A percentile compares a stretch with the other conserved stretches of the same genome.
Conservation (phyloP, 2,329 filamentous ascomycete genomes). For the Cladosporium sp. region DNA sequence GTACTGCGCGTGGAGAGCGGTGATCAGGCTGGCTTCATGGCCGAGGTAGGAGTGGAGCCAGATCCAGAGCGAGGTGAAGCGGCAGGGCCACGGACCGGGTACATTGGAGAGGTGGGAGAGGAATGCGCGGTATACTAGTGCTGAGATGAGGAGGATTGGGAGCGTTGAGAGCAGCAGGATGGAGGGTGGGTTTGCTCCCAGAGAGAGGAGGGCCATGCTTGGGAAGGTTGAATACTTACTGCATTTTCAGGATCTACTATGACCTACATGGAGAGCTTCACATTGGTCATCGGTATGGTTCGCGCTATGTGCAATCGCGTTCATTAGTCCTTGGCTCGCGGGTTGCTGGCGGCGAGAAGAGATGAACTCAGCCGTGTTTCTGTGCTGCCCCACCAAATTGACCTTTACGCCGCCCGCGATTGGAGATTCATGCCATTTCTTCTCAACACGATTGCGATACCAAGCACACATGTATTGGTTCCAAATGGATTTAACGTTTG, state of each 20-base stretch:
- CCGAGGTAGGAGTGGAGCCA: constrained; percentile 36
- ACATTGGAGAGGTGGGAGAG: constrained; percentile 38
- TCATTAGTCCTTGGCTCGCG: constrained; percentile 9
- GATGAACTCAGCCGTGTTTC: not conserved
- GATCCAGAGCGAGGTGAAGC: constrained; percentile 31
- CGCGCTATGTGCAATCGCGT: constrained; percentile 1
- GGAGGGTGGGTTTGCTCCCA: not conserved
- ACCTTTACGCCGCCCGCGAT: not conserved
- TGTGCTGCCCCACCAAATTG: not conserved
- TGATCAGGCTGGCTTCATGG: constrained; percentile 30
- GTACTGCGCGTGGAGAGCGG: constrained; percentile 60
- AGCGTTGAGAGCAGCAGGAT: not conserved
- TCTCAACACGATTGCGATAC: not conserved
- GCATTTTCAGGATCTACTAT: not conserved
- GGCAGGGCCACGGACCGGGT: constrained; percentile 34
- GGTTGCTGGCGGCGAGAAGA: not conserved
- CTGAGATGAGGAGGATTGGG: constrained; percentile 12
- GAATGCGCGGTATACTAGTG: constrained; percentile 35
- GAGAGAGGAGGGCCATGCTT: constrained; percentile 1
- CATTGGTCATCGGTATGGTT: not conserved
- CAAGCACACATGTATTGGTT: not conserved
- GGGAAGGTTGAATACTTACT: not conserved
- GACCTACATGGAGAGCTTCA: not conserved
- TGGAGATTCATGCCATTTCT: not conserved
- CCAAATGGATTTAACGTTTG: not conserved